Evolutionary conservation across 1,139 yeast species (phyloP).

Genomic region (Barnettozyma hawaiiensis): DNA sequence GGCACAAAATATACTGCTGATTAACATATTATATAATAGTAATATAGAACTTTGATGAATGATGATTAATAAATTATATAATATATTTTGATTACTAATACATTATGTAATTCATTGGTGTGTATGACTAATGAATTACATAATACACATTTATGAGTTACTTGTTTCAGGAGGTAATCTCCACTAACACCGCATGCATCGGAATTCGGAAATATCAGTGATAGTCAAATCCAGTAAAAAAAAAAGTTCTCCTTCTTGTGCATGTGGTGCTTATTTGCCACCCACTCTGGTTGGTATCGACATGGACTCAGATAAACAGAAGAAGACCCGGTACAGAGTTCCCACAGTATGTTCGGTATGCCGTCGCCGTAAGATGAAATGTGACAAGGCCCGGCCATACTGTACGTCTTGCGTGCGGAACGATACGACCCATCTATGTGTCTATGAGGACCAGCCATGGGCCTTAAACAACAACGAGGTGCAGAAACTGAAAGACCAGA

Average conservation of each 20-base stretch:
- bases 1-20: neutral
- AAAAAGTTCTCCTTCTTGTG: neutral
- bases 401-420: conserved; percentile 30
- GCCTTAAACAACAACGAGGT: conserved; percentile 22
- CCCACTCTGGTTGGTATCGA: neutral
- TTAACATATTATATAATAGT: neutral
- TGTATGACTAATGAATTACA: too few relatives aligned
- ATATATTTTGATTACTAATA: too few relatives aligned
- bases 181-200: neutral
- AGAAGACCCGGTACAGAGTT: conserved; percentile 24
- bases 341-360: conserved; percentile 36
- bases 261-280: neutral
- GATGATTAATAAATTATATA: too few relatives aligned
- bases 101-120: too few relatives aligned
- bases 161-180: neutral
- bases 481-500: conserved; percentile 23
- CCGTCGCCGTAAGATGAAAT: conserved; percentile 39
- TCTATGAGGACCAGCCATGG: conserved; percentile 29
- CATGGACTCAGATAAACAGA: conserved; percentile 9
- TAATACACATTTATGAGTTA: too few relatives aligned
- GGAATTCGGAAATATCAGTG: neutral
- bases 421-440: conserved; percentile 27
- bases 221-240: neutral
- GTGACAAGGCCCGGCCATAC: conserved; percentile 28
- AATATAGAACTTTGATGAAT: too few relatives aligned